phyloP scores from a whole-genome alignment of 495 filamentous ascomycete genomes.

The Cercophora samala region DNA sequence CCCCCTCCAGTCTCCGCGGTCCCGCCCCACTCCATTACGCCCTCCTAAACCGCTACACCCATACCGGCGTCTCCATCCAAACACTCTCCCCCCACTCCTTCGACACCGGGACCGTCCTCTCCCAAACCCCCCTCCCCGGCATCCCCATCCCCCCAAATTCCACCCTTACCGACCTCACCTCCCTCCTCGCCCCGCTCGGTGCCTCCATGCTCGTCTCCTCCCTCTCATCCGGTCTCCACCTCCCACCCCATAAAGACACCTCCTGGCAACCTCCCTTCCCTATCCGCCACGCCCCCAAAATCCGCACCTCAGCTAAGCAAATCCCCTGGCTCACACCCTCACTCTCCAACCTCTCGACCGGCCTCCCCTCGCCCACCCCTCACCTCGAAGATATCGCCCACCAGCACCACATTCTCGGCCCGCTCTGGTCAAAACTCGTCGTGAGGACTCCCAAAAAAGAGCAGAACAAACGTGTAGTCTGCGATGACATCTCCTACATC shows the following conservation, averaged over 20 bases:
- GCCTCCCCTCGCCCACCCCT: neutral
- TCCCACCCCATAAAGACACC: slow-evolving; percentile 54
- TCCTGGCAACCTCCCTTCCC: slow-evolving; percentile 11
- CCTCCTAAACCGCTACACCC: slow-evolving; percentile 54
- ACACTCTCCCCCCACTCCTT: slow-evolving; percentile 72
- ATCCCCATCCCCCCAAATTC: slow-evolving; percentile 21
- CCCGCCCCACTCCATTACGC: slow-evolving; percentile 75
- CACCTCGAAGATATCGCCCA: neutral
- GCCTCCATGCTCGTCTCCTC: slow-evolving; percentile 60
- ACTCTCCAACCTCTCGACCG: neutral
- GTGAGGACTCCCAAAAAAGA: neutral
- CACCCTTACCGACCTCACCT: slow-evolving; percentile 27
- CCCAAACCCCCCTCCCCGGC: slow-evolving; percentile 49
- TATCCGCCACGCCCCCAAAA: neutral
- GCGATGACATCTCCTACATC: neutral
- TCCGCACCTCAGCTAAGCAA: neutral
- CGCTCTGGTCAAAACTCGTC: neutral
- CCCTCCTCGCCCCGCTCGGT: slow-evolving; percentile 47
- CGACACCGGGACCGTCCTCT: slow-evolving; percentile 72
- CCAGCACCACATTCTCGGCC: neutral
- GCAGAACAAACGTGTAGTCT: neutral
- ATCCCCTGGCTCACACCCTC: neutral
- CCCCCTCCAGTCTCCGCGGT: slow-evolving; percentile 59
- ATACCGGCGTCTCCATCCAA: slow-evolving; percentile 76
- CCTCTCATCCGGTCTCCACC: slow-evolving; percentile 57